Base-by-base conservation (phyloP, 139 green algal genomes). In the Picochlorum sp. region DNA sequence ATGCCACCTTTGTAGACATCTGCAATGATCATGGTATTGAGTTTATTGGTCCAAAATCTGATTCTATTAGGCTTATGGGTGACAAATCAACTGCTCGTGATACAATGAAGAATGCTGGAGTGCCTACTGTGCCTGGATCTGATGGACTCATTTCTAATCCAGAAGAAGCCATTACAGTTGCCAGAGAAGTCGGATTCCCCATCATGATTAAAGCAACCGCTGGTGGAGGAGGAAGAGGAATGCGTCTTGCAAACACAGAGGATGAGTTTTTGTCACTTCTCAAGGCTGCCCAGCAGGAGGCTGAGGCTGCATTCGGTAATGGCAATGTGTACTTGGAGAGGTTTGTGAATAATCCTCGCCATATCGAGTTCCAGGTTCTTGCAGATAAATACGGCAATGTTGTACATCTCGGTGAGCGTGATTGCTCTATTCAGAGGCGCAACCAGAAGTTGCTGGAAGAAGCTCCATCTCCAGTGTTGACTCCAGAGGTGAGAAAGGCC, bases 391-490 rank as follows among this genome's bases (percentile, higher is more conserved):
- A 90, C 67, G 92, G 92, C 73, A 98, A 98, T 67, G 86, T 84
- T 10, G 82, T 98, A 8, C 92, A 98, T 71, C 86, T 98, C 44
- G 87, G 84, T 37, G 92, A 98, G 84, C 85, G 92, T 57, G 92
- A 98, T 75, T 98, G 92, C 87, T 90, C 76, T 60, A 95, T 97
- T 64, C 91, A 98, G 86, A 70, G 92, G 34, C 80, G 92, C 67
- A 97, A 98, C 84, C 92, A 98, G 84, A 98, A 98, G 88, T 83
- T 98, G 45, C 60, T 97, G 37, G 92, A 98, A 81, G 92, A 98
- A 82, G 92, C 84, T 13, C 92, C 92, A 21, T 89, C 74, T 24
- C 91, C 91, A 23, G 88, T 75, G 1, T 81, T 96, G 5, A 95
- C 88, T 0, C 82, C 86, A 30, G 88, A 95, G 72, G 86, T 90